A percentile compares a stretch with the other conserved stretches of the same genome.
Evolutionary conservation across 495 filamentous ascomycete genomes (phyloP).

Genomic region (Peziza echinospora): DNA sequence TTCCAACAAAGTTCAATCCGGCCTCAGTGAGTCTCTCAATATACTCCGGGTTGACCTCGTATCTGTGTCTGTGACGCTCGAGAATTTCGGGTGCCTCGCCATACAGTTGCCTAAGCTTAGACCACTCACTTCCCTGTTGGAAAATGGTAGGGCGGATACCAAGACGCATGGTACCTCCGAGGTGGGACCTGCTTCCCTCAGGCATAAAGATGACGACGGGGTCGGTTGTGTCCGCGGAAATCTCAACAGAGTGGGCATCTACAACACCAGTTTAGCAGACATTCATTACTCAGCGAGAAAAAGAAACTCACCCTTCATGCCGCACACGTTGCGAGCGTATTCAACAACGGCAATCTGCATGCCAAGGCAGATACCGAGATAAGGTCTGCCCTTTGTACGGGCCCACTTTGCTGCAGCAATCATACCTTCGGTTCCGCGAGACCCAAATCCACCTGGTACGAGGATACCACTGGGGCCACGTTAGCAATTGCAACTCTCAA

Average conservation of each 20-base stretch:
- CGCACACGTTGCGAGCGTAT: constrained; percentile 51
- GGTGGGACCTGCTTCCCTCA: constrained; percentile 43
- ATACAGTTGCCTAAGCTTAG: constrained; percentile 53
- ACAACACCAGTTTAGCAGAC: not conserved
- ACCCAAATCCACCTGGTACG: constrained; percentile 68
- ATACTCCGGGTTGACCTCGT: constrained; percentile 52
- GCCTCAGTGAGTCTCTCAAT: constrained; percentile 34
- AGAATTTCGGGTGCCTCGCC: constrained; percentile 31
- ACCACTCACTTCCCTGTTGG: constrained; percentile 61
- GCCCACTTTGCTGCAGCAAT: constrained; percentile 65
- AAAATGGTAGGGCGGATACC: constrained; percentile 54
- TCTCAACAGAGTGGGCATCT: constrained; percentile 18
- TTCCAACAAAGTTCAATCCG: constrained; percentile 48
- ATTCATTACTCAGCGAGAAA: not conserved
- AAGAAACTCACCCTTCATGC: constrained; percentile 23
- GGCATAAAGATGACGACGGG: constrained; percentile 77
- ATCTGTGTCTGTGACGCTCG: constrained; percentile 53
- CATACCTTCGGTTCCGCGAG: constrained; percentile 71
- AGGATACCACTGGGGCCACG: constrained; percentile 20
- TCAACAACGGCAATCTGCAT: constrained; percentile 92
- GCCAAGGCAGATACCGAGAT: constrained; percentile 81
- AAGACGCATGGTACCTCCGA: constrained; percentile 88
- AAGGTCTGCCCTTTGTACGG: constrained; percentile 56
- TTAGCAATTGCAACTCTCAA: not conserved
- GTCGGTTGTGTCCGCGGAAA: constrained; percentile 25